These are phyloP conservation scores for Lactarius hatsudake DNA, from an alignment of 768 basidiomycete genomes.

Conservation along the genomic window DNA sequence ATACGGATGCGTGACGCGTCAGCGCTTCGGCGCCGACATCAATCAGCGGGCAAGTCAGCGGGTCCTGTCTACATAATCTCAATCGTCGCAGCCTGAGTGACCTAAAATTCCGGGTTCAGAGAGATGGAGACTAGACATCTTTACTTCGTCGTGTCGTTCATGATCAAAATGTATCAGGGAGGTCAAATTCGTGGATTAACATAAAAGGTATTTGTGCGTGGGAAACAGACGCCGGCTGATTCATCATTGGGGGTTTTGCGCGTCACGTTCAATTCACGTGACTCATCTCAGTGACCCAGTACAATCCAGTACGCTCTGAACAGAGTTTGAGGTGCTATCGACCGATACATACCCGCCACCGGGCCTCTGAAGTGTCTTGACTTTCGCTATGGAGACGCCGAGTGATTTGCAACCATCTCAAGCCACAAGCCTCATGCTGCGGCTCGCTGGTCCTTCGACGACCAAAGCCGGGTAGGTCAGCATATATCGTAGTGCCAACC, in stretches of 20 bases:
- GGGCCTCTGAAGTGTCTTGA: not conserved
- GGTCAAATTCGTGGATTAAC: too few relatives aligned
- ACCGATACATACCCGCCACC: too few relatives aligned
- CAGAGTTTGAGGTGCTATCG: too few relatives aligned
- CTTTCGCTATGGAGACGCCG: not conserved
- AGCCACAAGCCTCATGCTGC: conserved; percentile 66
- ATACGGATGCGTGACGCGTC: too few relatives aligned
- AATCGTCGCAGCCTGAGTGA: not conserved
- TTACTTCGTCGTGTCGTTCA: too few relatives aligned
- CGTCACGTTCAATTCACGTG: too few relatives aligned
- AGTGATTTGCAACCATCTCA: conserved; percentile 45
- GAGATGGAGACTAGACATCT: not conserved
- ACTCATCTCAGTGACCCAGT: too few relatives aligned
- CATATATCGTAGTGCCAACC: not conserved
- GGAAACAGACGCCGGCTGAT: too few relatives aligned
- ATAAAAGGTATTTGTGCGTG: too few relatives aligned
- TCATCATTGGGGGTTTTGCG: too few relatives aligned
- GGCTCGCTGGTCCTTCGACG: conserved; percentile 85
- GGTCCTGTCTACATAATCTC: not conserved
- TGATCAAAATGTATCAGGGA: not conserved
- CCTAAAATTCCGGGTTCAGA: not conserved
- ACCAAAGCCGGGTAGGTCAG: conserved; percentile 78
- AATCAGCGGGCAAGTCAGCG: not conserved
- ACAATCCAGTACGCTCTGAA: too few relatives aligned
- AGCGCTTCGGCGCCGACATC: not conserved